Conservation (phyloP, 2,329 filamentous ascomycete species). For the Pseudogymnoascus sp. region DNA sequence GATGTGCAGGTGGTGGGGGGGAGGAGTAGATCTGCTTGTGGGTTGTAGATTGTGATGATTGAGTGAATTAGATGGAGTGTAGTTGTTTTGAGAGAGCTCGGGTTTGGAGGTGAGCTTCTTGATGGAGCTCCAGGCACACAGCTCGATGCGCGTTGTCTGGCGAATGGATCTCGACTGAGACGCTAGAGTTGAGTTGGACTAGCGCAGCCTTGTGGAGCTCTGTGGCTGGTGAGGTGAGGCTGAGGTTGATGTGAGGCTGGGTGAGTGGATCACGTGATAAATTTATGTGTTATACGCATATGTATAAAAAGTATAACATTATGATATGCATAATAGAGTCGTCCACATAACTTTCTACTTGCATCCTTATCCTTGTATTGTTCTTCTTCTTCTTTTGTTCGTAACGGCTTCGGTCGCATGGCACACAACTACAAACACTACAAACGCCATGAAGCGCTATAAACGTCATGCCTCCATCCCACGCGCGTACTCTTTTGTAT, state of each 20-base stretch:
- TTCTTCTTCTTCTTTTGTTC: neutral
- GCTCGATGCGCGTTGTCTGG: conserved; percentile 1
- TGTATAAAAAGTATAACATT: neutral
- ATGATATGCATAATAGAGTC: neutral
- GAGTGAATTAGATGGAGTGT: neutral
- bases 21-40: neutral
- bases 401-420: conserved; percentile 1
- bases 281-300: neutral
- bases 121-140: conserved; percentile 3
- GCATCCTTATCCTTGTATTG: neutral
- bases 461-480: neutral
- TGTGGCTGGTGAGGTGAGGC: conserved; percentile 1
- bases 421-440: neutral
- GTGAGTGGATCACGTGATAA: neutral
- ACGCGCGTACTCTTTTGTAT: neutral
- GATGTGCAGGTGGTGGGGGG: neutral
- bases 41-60: neutral
- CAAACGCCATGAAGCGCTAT: neutral
- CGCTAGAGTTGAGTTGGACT: neutral
- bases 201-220: neutral
- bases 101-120: neutral
- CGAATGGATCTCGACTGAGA: neutral
- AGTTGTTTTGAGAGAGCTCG: neutral
- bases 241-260: conserved; percentile 15
- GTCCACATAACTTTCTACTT: neutral